phyloP scores from a whole-genome alignment of 495 filamentous ascomycete genomes.

The Hyaloscypha variabilis region DNA sequence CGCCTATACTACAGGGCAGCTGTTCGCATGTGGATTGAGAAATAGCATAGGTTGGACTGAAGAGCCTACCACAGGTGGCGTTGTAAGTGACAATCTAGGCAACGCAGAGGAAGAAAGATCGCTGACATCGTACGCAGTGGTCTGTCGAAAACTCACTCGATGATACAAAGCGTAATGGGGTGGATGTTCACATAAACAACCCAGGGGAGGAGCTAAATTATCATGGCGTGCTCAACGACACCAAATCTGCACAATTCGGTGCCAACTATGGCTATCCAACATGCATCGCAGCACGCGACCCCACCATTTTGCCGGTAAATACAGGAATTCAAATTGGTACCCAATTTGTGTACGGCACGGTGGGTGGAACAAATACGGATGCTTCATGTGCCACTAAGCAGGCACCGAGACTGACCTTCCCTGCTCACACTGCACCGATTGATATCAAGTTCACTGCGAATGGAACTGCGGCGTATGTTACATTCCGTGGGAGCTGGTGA shows the following conservation, averaged over 20 bases:
- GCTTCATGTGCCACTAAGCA: slow-evolving; percentile 39
- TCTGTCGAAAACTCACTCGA: slow-evolving; percentile 74
- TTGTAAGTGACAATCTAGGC: slow-evolving; percentile 32
- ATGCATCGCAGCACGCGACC: slow-evolving; percentile 63
- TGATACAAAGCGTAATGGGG: slow-evolving; percentile 50
- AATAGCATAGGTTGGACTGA: slow-evolving; percentile 71
- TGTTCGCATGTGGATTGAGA: slow-evolving; percentile 71
- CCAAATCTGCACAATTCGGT: slow-evolving; percentile 28
- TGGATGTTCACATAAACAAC: slow-evolving; percentile 67
- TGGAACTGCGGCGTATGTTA: slow-evolving; percentile 44
- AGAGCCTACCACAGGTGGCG: slow-evolving; percentile 50
- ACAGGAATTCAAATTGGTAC: slow-evolving; percentile 44
- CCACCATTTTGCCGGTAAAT: slow-evolving; percentile 44
- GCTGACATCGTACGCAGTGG: slow-evolving; percentile 45
- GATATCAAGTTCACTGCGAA: slow-evolving; percentile 53
- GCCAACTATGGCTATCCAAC: slow-evolving; percentile 66
- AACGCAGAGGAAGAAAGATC: no score
- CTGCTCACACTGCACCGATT: slow-evolving; percentile 59
- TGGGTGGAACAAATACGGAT: slow-evolving; percentile 43
- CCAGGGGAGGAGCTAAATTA: slow-evolving; percentile 75
- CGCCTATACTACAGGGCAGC: slow-evolving; percentile 49
- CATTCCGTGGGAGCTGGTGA: slow-evolving; percentile 56
- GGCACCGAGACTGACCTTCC: slow-evolving; percentile 53
- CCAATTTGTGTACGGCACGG: slow-evolving; percentile 48
- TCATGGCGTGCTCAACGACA: slow-evolving; percentile 58